Evolutionary conservation across 2,329 filamentous ascomycete species (phyloP).

Genomic region (Exophiala sp.): DNA sequence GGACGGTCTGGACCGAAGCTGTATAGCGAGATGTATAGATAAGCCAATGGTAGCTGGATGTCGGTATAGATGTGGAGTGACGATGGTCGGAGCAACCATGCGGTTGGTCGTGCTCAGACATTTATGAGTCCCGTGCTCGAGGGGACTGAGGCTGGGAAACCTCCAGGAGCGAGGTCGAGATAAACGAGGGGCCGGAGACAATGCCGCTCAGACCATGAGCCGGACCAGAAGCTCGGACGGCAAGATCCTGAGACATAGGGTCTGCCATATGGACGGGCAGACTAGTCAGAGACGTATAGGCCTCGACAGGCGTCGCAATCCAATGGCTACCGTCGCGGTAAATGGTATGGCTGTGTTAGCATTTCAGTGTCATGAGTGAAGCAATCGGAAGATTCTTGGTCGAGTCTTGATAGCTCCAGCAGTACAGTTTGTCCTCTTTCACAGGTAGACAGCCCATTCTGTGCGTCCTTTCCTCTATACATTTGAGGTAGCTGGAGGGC

Average conservation of each 20-base stretch:
- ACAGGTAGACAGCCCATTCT: too few species aligned
- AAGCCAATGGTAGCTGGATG: conserved; percentile 7
- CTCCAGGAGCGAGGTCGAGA: not conserved
- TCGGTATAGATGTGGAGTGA: conserved; percentile 20
- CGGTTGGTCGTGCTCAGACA: conserved; percentile 14
- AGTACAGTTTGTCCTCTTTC: too few species aligned
- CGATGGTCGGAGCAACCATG: conserved; percentile 6
- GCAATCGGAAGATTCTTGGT: too few species aligned
- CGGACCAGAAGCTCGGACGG: conserved; percentile 4
- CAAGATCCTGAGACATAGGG: not conserved
- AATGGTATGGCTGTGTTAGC: too few species aligned
- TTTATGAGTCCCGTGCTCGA: conserved; percentile 49
- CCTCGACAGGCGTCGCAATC: too few species aligned
- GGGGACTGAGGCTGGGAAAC: conserved; percentile 59
- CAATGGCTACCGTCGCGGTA: too few species aligned
- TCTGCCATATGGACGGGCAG: not conserved
- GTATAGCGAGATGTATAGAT: not conserved
- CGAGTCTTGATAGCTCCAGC: too few species aligned
- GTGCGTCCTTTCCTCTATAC: too few species aligned
- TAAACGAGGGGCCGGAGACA: conserved; percentile 13
- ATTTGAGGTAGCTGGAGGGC: too few species aligned
- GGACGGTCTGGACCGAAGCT: conserved; percentile 2
- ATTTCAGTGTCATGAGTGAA: too few species aligned
- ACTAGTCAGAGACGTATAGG: not conserved
- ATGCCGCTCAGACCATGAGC: conserved; percentile 7